Percentiles rank a stretch among this genome's conserved stretches.
Evolutionary conservation across 495 filamentous ascomycete species (phyloP).

Genomic region (Extremus antarcticus): DNA sequence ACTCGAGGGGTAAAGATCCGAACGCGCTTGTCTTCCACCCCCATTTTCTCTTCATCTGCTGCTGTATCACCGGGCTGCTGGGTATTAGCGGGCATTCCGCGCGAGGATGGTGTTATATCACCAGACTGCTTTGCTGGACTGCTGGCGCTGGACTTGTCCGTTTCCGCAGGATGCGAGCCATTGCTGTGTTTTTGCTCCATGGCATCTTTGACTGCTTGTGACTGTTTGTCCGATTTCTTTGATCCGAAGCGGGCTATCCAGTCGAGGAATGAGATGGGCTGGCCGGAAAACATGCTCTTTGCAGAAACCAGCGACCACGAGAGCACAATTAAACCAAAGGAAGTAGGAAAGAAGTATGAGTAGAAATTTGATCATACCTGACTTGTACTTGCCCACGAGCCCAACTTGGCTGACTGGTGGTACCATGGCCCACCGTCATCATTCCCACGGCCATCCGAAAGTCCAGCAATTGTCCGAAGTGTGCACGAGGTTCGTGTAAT

Average conservation of each 20-base stretch:
- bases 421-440: no score
- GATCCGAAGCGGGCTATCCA: not conserved
- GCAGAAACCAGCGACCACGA: not conserved
- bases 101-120: not conserved
- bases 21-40: slow-evolving; percentile 11
- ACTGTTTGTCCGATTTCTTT: not conserved
- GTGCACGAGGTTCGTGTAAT: no score
- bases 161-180: not conserved
- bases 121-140: not conserved
- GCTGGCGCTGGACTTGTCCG: not conserved
- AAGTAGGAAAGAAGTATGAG: not conserved
- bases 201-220: not conserved
- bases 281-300: no score
- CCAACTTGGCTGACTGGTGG: no score
- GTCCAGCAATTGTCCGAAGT: no score
- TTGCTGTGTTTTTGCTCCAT: not conserved
- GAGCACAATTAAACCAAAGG: not conserved
- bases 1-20: slow-evolving; percentile 9
- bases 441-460: no score
- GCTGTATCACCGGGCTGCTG: not conserved
- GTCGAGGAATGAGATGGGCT: slow-evolving; percentile 9
- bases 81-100: not conserved
- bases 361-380: no score
- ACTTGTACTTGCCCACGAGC: no score
- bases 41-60: slow-evolving; percentile 10